Evolutionary conservation across 352 stramenopile species (phyloP).

Genomic region (Globisporangium carolinianum): DNA sequence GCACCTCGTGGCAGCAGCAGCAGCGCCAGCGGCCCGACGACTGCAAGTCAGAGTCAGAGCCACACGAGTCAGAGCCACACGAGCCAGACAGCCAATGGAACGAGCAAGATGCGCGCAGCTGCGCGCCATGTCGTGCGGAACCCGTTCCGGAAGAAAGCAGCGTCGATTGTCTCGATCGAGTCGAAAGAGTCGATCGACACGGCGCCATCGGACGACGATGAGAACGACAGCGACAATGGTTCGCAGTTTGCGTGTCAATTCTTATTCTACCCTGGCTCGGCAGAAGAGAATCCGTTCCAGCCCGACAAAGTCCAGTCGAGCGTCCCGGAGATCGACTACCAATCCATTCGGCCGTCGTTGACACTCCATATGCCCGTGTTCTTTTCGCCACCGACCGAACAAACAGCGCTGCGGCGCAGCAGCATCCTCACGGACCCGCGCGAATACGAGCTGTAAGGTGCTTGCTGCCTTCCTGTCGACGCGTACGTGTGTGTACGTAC

Average conservation of each 20-base stretch:
- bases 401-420: constrained; percentile 32
- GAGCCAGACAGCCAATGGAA: not conserved
- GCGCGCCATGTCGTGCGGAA: constrained; percentile 11
- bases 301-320: constrained; percentile 27
- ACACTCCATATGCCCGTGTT: constrained; percentile 61
- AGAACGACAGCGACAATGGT: constrained; percentile 14
- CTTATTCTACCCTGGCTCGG: constrained; percentile 60
- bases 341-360: constrained; percentile 46
- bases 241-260: constrained; percentile 27
- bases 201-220: constrained; percentile 23
- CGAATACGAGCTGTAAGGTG: constrained; percentile 52
- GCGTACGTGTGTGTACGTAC: not conserved
- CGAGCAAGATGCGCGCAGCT: not conserved
- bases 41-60: not conserved
- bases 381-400: constrained; percentile 36
- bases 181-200: constrained; percentile 13
- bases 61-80: constrained; percentile 4
- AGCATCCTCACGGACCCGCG: constrained; percentile 35
- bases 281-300: constrained; percentile 40
- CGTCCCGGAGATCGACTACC: constrained; percentile 34
- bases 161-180: constrained; percentile 18
- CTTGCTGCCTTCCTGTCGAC: not conserved
- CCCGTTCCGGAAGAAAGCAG: constrained; percentile 19
- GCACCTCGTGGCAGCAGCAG: not conserved
- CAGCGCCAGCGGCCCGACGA: too few species aligned